phyloP scores from a whole-genome alignment of 2,329 filamentous ascomycete genomes.

The Polychaeton citri region DNA sequence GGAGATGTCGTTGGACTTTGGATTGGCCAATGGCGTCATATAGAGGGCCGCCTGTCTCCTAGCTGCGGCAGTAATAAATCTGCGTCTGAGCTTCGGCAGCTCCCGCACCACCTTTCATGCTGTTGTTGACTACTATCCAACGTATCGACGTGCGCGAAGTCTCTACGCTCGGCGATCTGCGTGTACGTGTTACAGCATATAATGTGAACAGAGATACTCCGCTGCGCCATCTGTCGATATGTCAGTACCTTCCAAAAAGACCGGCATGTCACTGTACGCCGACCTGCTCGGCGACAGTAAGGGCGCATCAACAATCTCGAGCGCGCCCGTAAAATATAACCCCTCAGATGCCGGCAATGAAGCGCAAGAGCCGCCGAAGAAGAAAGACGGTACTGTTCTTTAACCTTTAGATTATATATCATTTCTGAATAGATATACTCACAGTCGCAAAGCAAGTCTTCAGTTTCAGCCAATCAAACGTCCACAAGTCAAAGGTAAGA shows the following conservation, averaged over 20 bases:
- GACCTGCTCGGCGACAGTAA: constrained; percentile 57
- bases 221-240: neutral
- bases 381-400: constrained; percentile 49
- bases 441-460: constrained; percentile 46
- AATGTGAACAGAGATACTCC: too few species aligned
- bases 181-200: too few species aligned
- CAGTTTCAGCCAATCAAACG: constrained; percentile 80
- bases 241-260: neutral
- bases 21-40: too few species aligned
- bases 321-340: constrained; percentile 60
- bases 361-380: constrained; percentile 35
- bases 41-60: too few species aligned
- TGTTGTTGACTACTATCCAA: too few species aligned
- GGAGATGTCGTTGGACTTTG: too few species aligned
- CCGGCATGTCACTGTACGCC: constrained; percentile 60
- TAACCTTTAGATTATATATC: constrained; percentile 13
- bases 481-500: constrained; percentile 53
- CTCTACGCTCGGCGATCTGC: too few species aligned
- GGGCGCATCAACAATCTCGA: constrained; percentile 54
- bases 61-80: too few species aligned
- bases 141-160: too few species aligned
- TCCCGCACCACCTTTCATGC: too few species aligned
- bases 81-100: too few species aligned
- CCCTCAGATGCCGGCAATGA: constrained; percentile 46
- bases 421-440: constrained; percentile 30